Percentiles rank a stretch among this genome's conserved stretches.
Conservation (phyloP, 2,329 filamentous ascomycete species). For the Fonsecaea nubica region DNA sequence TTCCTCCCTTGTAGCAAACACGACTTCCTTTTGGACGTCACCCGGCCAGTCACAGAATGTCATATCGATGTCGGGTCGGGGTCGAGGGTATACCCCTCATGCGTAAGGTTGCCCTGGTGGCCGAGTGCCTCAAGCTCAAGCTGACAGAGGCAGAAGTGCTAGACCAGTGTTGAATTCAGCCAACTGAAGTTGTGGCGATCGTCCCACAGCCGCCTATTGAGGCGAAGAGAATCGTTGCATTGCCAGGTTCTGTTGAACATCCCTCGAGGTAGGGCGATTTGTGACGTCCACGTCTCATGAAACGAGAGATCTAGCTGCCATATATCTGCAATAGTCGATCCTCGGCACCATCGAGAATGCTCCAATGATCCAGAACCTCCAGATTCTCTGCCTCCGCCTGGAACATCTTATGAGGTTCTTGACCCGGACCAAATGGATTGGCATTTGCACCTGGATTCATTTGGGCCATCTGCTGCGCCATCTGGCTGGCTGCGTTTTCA, state of each 20-base stretch:
- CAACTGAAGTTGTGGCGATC: background rate
- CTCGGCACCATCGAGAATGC: conserved; percentile 86
- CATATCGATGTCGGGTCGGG: background rate
- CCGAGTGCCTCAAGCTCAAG: background rate
- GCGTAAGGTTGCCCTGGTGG: background rate
- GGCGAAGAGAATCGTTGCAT: background rate
- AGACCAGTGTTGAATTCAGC: background rate
- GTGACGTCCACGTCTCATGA: background rate
- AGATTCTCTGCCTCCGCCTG: conserved; percentile 91
- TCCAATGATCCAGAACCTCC: conserved; percentile 92
- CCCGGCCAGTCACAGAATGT: background rate
- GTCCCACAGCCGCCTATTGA: background rate
- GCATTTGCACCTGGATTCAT: conserved; percentile 71
- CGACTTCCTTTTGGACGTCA: background rate
- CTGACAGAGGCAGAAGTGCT: background rate
- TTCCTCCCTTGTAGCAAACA: background rate
- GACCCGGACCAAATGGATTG: conserved; percentile 86
- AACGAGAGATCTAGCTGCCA: conserved; percentile 14
- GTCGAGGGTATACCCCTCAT: background rate
- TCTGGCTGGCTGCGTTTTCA: conserved; percentile 85
- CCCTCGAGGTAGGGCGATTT: background rate
- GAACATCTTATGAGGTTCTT: conserved; percentile 96
- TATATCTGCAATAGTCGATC: conserved; percentile 72
- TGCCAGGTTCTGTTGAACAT: background rate
- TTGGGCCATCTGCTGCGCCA: conserved; percentile 80